Evolutionary conservation across 805 yeast genomes (phyloP).

Genomic region (Jamesozyma jinghongensis): DNA sequence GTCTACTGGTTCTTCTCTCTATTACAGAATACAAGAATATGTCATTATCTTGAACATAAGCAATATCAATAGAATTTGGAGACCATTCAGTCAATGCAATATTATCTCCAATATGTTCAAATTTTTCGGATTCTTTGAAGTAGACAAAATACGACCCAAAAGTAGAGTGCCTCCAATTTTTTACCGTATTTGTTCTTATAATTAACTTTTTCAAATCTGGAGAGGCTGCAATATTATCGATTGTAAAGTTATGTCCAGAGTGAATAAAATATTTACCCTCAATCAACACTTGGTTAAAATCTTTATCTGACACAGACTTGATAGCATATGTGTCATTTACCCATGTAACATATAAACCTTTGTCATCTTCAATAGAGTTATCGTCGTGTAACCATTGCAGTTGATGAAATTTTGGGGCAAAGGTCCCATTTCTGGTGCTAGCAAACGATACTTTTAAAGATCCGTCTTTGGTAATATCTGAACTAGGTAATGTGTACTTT

Average conservation of each 20-base stretch:
- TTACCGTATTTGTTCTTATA: slow-evolving; percentile 50
- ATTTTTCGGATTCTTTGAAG: slow-evolving; percentile 22
- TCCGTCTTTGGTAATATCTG: slow-evolving; percentile 16
- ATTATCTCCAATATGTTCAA: slow-evolving; percentile 26
- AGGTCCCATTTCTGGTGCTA: slow-evolving; percentile 46
- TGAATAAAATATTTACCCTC: slow-evolving; percentile 39
- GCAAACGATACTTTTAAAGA: slow-evolving; percentile 32
- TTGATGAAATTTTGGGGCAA: slow-evolving; percentile 41
- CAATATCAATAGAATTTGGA: slow-evolving; percentile 56
- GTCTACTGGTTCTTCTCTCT: slow-evolving; percentile 27
- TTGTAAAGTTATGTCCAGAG: slow-evolving; percentile 34
- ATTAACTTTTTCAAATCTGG: slow-evolving; percentile 55
- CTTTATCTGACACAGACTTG: slow-evolving; percentile 35
- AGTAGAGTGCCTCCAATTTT: slow-evolving; percentile 49
- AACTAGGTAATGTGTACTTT: slow-evolving; percentile 10
- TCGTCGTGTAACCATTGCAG: slow-evolving; percentile 64
- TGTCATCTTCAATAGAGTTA: slow-evolving; percentile 42
- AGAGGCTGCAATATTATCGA: slow-evolving; percentile 52
- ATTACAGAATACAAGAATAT: slow-evolving; percentile 45
- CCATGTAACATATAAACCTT: slow-evolving; percentile 56
- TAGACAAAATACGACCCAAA: slow-evolving; percentile 38
- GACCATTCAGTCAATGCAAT: slow-evolving; percentile 57
- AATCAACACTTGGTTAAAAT: slow-evolving; percentile 39
- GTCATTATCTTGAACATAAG: slow-evolving; percentile 62
- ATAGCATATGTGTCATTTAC: slow-evolving; percentile 43